Conservation (phyloP, 1,139 yeast genomes). For the Meyerozyma carpophila region DNA sequence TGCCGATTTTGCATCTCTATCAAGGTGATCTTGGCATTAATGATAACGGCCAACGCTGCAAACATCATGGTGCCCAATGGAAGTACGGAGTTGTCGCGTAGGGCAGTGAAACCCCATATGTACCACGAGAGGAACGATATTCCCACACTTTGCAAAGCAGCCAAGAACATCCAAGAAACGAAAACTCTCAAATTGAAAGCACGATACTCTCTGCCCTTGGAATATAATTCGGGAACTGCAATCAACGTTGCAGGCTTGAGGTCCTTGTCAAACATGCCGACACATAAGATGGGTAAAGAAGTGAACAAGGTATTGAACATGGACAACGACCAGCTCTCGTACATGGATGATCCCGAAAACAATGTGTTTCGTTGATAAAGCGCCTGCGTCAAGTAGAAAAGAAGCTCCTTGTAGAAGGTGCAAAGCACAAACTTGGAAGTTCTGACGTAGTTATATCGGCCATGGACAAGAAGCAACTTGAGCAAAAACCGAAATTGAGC, state of each 20-base stretch:
- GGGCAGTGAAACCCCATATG: constrained; percentile 63
- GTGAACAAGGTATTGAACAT: constrained; percentile 97
- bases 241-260: constrained; percentile 80
- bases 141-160: constrained; percentile 68
- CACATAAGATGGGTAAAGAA: constrained; percentile 81
- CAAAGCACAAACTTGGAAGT: constrained; percentile 89
- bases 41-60: constrained; percentile 64
- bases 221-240: constrained; percentile 87
- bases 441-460: constrained; percentile 89
- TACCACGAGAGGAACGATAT: constrained; percentile 63
- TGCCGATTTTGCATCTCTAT: constrained; percentile 82
- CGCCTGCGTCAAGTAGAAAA: constrained; percentile 85
- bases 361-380: constrained; percentile 81
- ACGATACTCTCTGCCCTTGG: constrained; percentile 68
- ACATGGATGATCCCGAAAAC: constrained; percentile 89
- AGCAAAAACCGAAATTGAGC: constrained; percentile 87
- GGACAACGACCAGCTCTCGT: constrained; percentile 93
- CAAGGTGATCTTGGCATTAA: constrained; percentile 74
- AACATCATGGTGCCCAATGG: constrained; percentile 77
- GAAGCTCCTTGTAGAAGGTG: constrained; percentile 89
- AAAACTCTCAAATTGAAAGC: constrained; percentile 71
- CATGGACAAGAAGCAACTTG: constrained; percentile 85
- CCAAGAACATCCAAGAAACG: constrained; percentile 73
- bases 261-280: constrained; percentile 96
- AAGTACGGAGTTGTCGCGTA: constrained; percentile 68